These are phyloP conservation scores for Yamadazyma nakazawae DNA, from an alignment of 805 yeast species.

Conservation along the genomic window DNA sequence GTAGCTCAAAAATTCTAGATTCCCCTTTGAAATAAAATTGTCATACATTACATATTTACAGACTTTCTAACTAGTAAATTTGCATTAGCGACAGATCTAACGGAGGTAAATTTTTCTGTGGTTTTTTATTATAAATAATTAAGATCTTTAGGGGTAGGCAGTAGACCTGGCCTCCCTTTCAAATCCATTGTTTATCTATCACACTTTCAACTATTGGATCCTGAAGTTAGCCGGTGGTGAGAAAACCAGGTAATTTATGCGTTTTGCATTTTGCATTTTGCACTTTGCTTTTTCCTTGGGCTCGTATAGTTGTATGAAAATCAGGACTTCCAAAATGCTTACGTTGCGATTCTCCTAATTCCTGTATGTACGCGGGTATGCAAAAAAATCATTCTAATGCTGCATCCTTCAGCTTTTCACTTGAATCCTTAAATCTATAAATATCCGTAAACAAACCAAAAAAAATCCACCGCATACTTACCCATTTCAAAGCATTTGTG, in stretches of 20 bases:
- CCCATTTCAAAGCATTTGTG: not conserved
- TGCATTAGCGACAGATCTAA: no score
- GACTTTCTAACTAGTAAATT: no score
- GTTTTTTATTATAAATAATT: no score
- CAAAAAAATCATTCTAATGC: not conserved
- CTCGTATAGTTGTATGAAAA: slow-evolving; percentile 9
- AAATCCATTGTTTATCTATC: not conserved
- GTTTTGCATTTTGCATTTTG: slow-evolving; percentile 2
- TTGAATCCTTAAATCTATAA: no score
- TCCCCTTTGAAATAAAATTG: slow-evolving; percentile 5
- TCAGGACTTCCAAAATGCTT: not conserved
- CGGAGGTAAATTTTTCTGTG: no score
- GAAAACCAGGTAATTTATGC: slow-evolving; percentile 1
- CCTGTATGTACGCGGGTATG: not conserved
- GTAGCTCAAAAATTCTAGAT: slow-evolving; percentile 13
- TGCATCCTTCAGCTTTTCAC: no score
- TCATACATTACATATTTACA: no score
- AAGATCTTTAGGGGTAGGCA: no score
- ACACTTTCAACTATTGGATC: not conserved
- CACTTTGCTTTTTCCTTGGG: slow-evolving; percentile 7
- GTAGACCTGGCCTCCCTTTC: no score
- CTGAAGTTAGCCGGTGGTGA: not conserved
- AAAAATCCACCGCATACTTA: no score
- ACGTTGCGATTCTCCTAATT: slow-evolving; percentile 5
- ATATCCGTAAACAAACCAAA: no score